Evolutionary conservation across 2,329 filamentous ascomycete genomes (phyloP), one percentile per base, ranked within the genome.

Genomic region (Ophiostoma sp.): DNA sequence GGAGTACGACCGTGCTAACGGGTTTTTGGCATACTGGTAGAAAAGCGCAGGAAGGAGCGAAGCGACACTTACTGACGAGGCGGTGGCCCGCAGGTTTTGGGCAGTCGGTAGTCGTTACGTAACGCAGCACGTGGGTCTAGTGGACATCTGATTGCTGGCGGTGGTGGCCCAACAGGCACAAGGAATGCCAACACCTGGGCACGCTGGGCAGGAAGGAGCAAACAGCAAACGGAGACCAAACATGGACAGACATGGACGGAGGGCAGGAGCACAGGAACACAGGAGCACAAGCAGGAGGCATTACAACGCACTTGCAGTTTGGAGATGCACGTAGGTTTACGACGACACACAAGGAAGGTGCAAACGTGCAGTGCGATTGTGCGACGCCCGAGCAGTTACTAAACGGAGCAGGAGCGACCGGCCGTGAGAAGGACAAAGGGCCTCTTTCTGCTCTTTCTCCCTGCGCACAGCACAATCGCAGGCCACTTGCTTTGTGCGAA

Each of bases 81-180:
- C 15, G 42, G 15, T 28, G 22, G 28, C 22, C 55, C 25, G 55
- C 55, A 55, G 28, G 19, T 19, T 31, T 33, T 31, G 31, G 19
- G 59, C 59, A 45, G 33, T 22, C 57, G 28, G 36, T 39, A 19
- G 22, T 48, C 8, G 48, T 72, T 72, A 72, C 61, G 71, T 72
- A 72, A 72, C 48, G 61, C 48, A 59, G 1, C 71, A 72, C 71
- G 71, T 72, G 71, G 45, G 63, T 39, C 45, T 12, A 48, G 55
- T 59, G 59, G 59, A 25, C 70, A 57, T 64, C 57, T 71, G 69
- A 71, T 71, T 71, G 69, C 52, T 70, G 48, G 48, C 66, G 19
- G 66, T 36, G 28, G 66, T 48, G 39, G 19, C 39, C n/a, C 42
- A 48, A 48, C 39, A 42, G 28, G 66, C 63, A 68, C 36, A 55